phyloP scores from a whole-genome alignment of 768 basidiomycete genomes.

The Cubamyces sp. region DNA sequence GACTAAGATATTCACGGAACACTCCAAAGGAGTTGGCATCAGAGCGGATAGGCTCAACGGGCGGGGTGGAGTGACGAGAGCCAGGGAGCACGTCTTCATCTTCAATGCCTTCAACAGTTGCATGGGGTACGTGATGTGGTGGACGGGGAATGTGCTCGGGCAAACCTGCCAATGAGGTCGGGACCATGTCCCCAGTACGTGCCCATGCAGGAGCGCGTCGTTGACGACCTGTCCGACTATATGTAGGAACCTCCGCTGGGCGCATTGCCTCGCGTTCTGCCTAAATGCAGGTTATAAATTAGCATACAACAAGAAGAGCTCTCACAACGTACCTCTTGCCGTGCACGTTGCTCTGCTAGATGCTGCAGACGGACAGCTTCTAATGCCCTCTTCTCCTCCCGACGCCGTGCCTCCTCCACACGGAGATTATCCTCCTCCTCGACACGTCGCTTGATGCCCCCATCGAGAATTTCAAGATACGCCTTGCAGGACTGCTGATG shows the following conservation, averaged over 20 bases:
- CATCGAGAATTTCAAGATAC: neutral
- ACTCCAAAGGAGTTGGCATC: slow-evolving; percentile 6
- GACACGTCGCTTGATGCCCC: neutral
- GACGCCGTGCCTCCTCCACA: neutral
- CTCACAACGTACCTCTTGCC: slow-evolving; percentile 3
- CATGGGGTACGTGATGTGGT: neutral
- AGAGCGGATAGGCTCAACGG: no score
- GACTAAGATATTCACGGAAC: neutral
- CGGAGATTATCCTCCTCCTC: neutral
- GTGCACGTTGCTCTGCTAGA: neutral
- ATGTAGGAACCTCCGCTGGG: neutral
- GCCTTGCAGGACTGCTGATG: slow-evolving; percentile 3
- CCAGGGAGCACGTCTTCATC: neutral
- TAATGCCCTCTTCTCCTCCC: neutral
- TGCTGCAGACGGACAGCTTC: neutral
- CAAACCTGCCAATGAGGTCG: slow-evolving; percentile 2
- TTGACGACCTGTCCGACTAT: neutral
- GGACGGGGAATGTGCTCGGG: slow-evolving; percentile 4
- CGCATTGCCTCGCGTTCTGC: neutral
- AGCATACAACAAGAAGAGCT: neutral
- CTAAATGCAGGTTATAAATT: neutral
- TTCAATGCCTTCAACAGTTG: neutral
- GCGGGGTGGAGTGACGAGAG: no score
- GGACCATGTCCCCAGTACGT: neutral
- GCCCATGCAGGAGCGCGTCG: slow-evolving; percentile 5